A percentile compares a stretch with the other conserved stretches of the same genome.
Evolutionary conservation across 2,329 filamentous ascomycete genomes (phyloP).

Genomic region (Penicillium sclerotigenum): DNA sequence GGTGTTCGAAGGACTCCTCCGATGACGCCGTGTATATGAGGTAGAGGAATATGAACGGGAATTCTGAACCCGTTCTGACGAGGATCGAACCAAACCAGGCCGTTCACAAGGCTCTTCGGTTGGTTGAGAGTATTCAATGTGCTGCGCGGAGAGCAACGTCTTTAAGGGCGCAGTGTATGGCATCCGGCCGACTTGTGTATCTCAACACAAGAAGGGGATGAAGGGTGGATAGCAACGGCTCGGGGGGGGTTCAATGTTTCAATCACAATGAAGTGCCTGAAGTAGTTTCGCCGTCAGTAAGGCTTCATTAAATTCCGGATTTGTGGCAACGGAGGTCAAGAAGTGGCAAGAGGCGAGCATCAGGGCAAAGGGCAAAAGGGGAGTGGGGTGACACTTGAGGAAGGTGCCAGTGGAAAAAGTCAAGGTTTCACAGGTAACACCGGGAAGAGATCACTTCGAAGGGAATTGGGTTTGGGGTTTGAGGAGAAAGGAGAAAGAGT

Average conservation of each 20-base stretch:
- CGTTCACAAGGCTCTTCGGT: conserved; percentile 22
- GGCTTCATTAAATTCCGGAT: conserved; percentile 7
- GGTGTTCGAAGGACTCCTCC: conserved; percentile 55
- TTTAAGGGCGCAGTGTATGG: conserved; percentile 52
- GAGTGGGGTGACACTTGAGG: conserved; percentile 6
- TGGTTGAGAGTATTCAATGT: conserved; percentile 52
- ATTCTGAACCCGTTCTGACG: conserved; percentile 45
- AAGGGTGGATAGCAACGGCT: not conserved
- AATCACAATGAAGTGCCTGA: conserved; percentile 12
- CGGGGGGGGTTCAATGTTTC: conserved; percentile 1
- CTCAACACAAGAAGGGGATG: conserved; percentile 27
- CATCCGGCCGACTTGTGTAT: conserved; percentile 44
- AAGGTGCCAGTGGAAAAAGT: conserved; percentile 12
- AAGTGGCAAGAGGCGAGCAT: conserved; percentile 13
- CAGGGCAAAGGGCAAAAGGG: conserved; percentile 1
- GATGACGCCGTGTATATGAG: conserved; percentile 60
- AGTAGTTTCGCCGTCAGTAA: not conserved
- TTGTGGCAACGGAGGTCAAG: conserved; percentile 11
- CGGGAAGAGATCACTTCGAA: conserved; percentile 1
- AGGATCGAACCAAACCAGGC: conserved; percentile 19
- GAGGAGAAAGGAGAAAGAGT: not conserved
- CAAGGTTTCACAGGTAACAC: conserved; percentile 27
- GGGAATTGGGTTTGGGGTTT: conserved; percentile 8
- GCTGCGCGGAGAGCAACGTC: conserved; percentile 54
- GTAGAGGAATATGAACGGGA: conserved; percentile 58